phyloP scores from a whole-genome alignment of 805 yeast species.

The Ogataea chonburiensis region DNA sequence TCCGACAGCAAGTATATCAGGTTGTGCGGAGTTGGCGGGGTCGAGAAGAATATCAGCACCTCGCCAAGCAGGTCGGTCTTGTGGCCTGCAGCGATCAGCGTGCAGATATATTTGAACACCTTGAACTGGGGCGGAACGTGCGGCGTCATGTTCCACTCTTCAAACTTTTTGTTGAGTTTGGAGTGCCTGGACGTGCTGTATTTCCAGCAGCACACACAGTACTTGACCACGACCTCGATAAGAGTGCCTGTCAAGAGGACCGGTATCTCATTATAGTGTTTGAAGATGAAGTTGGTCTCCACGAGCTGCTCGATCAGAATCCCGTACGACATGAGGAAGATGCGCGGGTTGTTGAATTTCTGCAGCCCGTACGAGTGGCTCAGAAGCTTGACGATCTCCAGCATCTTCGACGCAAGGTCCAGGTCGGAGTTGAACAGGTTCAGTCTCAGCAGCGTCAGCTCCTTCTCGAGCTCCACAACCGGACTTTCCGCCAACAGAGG shows the following conservation, averaged over 20 bases:
- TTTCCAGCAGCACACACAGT: slow-evolving; percentile 47
- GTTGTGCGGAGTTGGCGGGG: slow-evolving; percentile 28
- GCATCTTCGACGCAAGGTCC: slow-evolving; percentile 29
- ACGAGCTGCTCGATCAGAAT: slow-evolving; percentile 40
- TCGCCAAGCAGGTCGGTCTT: slow-evolving; percentile 25
- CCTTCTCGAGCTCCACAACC: slow-evolving; percentile 20
- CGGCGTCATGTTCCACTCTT: slow-evolving; percentile 34
- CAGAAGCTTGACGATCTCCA: slow-evolving; percentile 35
- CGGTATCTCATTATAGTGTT: slow-evolving; percentile 29
- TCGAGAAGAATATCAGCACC: slow-evolving; percentile 25
- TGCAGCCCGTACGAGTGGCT: slow-evolving; percentile 35
- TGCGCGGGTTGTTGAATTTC: slow-evolving; percentile 35
- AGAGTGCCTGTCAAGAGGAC: slow-evolving; percentile 32
- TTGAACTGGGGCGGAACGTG: slow-evolving; percentile 22
- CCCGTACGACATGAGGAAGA: slow-evolving; percentile 39
- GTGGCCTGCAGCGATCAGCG: slow-evolving; percentile 19
- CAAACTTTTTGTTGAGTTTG: slow-evolving; percentile 25
- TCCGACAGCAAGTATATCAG: slow-evolving; percentile 18
- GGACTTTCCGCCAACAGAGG: slow-evolving; percentile 8
- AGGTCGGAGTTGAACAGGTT: slow-evolving; percentile 16
- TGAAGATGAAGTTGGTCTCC: slow-evolving; percentile 38
- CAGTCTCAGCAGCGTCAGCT: slow-evolving; percentile 22
- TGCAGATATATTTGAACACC: slow-evolving; percentile 22
- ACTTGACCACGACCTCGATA: slow-evolving; percentile 42
- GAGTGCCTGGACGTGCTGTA: slow-evolving; percentile 25